Evolutionary conservation across 345 rosid species (phyloP).

Genomic region (Rhodomyrtus tomentosa): DNA sequence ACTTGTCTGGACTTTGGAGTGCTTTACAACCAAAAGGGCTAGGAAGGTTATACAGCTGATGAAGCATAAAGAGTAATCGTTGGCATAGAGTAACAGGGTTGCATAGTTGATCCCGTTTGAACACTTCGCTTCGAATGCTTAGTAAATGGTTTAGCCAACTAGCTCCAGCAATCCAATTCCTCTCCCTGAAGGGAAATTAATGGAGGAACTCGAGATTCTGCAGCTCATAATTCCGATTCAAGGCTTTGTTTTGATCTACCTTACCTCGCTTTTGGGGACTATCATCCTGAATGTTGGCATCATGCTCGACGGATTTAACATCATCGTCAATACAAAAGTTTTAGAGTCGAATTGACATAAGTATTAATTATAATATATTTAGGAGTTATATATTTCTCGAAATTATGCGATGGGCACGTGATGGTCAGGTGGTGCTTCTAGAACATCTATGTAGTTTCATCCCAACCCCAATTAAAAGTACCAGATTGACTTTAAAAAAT

Average conservation of each 20-base stretch:
- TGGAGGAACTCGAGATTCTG: not conserved
- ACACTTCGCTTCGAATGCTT: not conserved
- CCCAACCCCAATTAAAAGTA: too few species aligned
- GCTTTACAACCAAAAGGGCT: not conserved
- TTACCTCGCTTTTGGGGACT: not conserved
- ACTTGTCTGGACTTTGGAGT: not conserved
- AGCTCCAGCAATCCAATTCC: not conserved
- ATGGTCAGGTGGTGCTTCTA: too few species aligned
- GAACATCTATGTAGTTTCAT: too few species aligned
- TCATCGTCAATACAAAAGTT: too few species aligned
- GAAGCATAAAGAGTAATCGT: not conserved
- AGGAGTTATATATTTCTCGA: too few species aligned
- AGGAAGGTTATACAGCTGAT: not conserved
- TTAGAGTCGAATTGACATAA: too few species aligned
- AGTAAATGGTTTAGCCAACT: not conserved
- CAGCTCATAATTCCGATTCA: not conserved
- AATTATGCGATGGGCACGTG: too few species aligned
- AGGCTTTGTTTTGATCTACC: not conserved
- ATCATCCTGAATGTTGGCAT: not conserved
- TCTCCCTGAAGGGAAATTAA: not conserved
- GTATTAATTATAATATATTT: too few species aligned
- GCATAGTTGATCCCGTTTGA: not conserved
- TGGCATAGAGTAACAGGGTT: not conserved
- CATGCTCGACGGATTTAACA: not conserved
- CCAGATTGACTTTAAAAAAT: too few species aligned